Evolutionary conservation across 2,329 filamentous ascomycete genomes (phyloP).

Genomic region (Hymenoscyphus albidus): DNA sequence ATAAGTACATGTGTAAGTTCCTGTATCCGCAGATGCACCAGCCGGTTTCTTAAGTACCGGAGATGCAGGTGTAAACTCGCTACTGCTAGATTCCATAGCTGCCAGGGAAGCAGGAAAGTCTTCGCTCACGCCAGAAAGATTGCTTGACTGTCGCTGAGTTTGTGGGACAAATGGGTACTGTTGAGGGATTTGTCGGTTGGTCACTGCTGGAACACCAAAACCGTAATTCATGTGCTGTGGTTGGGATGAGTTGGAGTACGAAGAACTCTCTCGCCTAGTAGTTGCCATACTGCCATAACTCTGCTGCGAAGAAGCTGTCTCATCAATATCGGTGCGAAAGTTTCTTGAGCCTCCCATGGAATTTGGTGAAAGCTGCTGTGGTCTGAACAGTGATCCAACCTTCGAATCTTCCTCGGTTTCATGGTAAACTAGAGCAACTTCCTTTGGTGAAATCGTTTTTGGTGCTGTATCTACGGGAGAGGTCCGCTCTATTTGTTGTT

Average conservation of each 20-base stretch:
- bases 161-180: constrained; percentile 35
- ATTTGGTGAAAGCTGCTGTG: constrained; percentile 43
- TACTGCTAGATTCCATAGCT: constrained; percentile 40
- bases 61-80: constrained; percentile 37
- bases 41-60: constrained; percentile 46
- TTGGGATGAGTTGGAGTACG: constrained; percentile 34
- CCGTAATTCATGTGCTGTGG: constrained; percentile 35
- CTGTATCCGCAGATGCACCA: constrained; percentile 68
- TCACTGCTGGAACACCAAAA: constrained; percentile 43
- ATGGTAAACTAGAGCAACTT: constrained; percentile 81
- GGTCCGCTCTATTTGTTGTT: constrained; percentile 38
- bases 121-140: constrained; percentile 30
- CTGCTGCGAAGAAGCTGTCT: constrained; percentile 38
- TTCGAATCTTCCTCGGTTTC: constrained; percentile 67
- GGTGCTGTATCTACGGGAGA: constrained; percentile 48
- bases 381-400: constrained; percentile 66
- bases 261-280: constrained; percentile 38
- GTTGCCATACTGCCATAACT: constrained; percentile 43
- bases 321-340: constrained; percentile 33
- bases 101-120: constrained; percentile 35
- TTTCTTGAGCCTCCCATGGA: constrained; percentile 26
- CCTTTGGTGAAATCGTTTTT: constrained; percentile 92
- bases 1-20: constrained; percentile 95
- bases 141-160: constrained; percentile 26
- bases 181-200: constrained; percentile 32